Evolutionary conservation across 2,329 filamentous ascomycete genomes (phyloP).

Genomic region (Oidium heveae): DNA sequence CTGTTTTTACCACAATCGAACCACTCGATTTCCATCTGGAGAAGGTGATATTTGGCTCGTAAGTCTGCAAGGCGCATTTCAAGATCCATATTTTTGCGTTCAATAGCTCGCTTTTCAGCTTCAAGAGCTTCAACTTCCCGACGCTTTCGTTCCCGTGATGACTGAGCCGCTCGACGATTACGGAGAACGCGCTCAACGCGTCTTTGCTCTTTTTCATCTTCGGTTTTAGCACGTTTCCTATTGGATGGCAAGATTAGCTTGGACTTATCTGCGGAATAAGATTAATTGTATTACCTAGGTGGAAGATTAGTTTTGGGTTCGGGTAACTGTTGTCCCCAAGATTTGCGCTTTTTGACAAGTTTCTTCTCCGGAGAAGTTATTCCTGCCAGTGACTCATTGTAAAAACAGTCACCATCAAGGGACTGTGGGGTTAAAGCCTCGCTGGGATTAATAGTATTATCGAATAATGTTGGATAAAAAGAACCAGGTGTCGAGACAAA

Average conservation of each 20-base stretch:
- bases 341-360: slow-evolving; percentile 79
- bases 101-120: slow-evolving; percentile 34
- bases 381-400: slow-evolving; percentile 8
- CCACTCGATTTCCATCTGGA: slow-evolving; percentile 9
- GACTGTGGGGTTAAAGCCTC: slow-evolving; percentile 14
- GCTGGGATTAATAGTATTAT: slow-evolving; percentile 9
- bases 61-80: slow-evolving; percentile 27
- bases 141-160: slow-evolving; percentile 45
- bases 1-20: slow-evolving; percentile 9
- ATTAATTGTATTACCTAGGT: slow-evolving; percentile 40
- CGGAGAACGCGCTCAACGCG: slow-evolving; percentile 91
- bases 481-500: slow-evolving; percentile 14
- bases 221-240: slow-evolving; percentile 93
- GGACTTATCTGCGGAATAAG: not conserved
- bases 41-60: slow-evolving; percentile 9
- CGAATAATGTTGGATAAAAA: slow-evolving; percentile 13
- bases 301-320: slow-evolving; percentile 92
- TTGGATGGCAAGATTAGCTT: slow-evolving; percentile 5
- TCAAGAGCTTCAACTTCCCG: slow-evolving; percentile 66
- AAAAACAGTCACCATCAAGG: slow-evolving; percentile 13
- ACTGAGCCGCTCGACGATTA: slow-evolving; percentile 88
- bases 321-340: slow-evolving; percentile 91
- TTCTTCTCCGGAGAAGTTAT: slow-evolving; percentile 33
- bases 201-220: slow-evolving; percentile 95
- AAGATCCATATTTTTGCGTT: slow-evolving; percentile 47